These are phyloP conservation scores for Gyrodon lividus DNA, from an alignment of 768 basidiomycete genomes.

Conservation along the genomic window DNA sequence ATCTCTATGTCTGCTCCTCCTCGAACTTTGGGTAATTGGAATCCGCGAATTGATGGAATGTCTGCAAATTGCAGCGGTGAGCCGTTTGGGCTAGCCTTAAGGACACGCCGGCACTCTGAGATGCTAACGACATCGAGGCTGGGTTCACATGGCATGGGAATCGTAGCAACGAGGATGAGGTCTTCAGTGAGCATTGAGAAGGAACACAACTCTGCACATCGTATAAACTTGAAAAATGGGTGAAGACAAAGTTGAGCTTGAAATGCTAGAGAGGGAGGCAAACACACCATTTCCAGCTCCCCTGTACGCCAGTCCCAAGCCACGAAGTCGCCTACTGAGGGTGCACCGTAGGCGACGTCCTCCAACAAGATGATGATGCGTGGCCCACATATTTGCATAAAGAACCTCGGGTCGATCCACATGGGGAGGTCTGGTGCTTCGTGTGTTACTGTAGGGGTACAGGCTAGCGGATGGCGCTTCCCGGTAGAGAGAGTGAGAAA, in stretches of 20 bases:
- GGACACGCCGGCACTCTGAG: neutral
- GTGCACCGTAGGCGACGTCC: neutral
- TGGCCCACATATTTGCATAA: slow-evolving; percentile 19
- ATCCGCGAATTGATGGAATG: slow-evolving; percentile 6
- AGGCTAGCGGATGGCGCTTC: slow-evolving; percentile 12
- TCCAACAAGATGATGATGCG: slow-evolving; percentile 16
- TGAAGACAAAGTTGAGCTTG: neutral
- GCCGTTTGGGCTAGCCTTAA: neutral
- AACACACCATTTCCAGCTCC: slow-evolving; percentile 11
- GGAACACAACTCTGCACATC: slow-evolving; percentile 11
- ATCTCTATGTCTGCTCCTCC: slow-evolving; percentile 1
- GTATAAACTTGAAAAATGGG: slow-evolving; percentile 6
- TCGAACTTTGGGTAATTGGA: slow-evolving; percentile 13
- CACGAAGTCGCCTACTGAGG: slow-evolving; percentile 1
- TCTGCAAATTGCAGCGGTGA: neutral
- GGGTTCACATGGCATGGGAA: neutral
- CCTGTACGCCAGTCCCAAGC: slow-evolving; percentile 26
- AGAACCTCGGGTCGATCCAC: slow-evolving; percentile 1
- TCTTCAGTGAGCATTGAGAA: slow-evolving; percentile 22
- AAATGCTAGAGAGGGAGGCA: neutral
- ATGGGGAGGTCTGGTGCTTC: neutral
- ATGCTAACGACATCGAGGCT: slow-evolving; percentile 3
- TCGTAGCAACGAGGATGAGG: slow-evolving; percentile 3
- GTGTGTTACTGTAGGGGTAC: neutral
- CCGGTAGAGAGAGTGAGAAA: slow-evolving; percentile 17